Evolutionary conservation across 345 rosid genomes (phyloP), one percentile per base, ranked within the genome.

Genomic region (Chamaenerion angustifolium): DNA sequence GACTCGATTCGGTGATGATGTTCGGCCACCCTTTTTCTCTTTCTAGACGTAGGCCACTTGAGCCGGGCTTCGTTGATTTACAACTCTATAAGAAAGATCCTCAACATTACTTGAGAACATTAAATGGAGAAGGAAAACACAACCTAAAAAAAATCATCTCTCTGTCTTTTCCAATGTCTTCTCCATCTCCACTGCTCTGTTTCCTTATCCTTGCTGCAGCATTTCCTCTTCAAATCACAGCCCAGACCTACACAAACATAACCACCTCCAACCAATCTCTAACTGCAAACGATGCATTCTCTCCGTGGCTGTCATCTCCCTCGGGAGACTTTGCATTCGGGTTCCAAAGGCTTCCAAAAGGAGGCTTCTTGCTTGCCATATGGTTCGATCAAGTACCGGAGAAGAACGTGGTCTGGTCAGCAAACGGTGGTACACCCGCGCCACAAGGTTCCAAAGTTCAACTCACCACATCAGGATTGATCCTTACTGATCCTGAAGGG

Each of bases 251-350:
- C 51, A 11, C 48, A 3, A 72, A 64, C 48, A 47, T 46, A 44
- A 16, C 65, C 37, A 31, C 37, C 19, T 31, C 46, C 48, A 77
- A 72, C 11, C 48, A 60, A 47, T 59, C 57, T 13, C 58, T 76
- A 25, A 48, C 48, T 11, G 76, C 77, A 40, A 35, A 21, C 7
- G 31, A 49, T 16, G 46, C 12, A 3, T 42, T 31, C 59, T 40
- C 68, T 12, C 21, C 18, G 7, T 67, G 82, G 86, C 2, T 40
- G 41, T 79, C 37, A 1, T 31, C 80, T 0, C 69, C 69, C 4
- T 74, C 82, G 0, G 73, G 75, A 6, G 80, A 79, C 10, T 74
- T 76, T 10, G 72, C 82, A 4, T 71, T 79, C 3, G 82, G 86
- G 14, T 76, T 80, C 55, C 68, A 27, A 14, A 40, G 58, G 19